These are phyloP conservation scores for Candida albicans DNA, from an alignment of 1,139 yeast species.

Conservation along the genomic window DNA sequence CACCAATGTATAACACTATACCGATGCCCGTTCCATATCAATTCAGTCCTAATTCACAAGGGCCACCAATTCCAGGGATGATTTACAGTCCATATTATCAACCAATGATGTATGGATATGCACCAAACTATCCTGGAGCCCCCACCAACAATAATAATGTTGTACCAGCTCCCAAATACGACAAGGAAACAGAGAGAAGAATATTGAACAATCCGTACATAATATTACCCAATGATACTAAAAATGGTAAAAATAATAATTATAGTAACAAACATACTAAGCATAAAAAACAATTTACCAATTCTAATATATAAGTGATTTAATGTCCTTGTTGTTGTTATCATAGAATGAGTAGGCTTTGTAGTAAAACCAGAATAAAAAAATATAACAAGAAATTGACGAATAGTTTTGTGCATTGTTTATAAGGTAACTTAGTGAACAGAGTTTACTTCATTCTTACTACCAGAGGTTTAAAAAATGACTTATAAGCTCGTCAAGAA, in stretches of 20 bases:
- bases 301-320: neutral
- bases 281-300: slow-evolving; percentile 1
- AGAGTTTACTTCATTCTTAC: too few species aligned
- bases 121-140: slow-evolving; percentile 3
- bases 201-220: slow-evolving; percentile 34
- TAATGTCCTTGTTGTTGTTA: neutral
- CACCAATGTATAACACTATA: slow-evolving; percentile 7
- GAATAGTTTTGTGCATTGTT: too few species aligned
- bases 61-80: slow-evolving; percentile 9
- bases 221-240: slow-evolving; percentile 24
- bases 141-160: slow-evolving; percentile 1
- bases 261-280: neutral
- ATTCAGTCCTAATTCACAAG: slow-evolving; percentile 9
- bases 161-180: slow-evolving; percentile 18
- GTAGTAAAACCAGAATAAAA: too few species aligned
- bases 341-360: neutral
- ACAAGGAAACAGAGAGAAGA: slow-evolving; percentile 31
- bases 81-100: slow-evolving; percentile 12
- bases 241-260: neutral
- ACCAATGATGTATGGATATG: slow-evolving; percentile 5
- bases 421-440: too few species aligned
- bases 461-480: too few species aligned
- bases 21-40: slow-evolving; percentile 6
- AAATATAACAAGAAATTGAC: too few species aligned
- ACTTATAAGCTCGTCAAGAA: too few species aligned